Evolutionary conservation across 2,329 filamentous ascomycete genomes (phyloP).

Genomic region (Colletotrichum noveboracense): DNA sequence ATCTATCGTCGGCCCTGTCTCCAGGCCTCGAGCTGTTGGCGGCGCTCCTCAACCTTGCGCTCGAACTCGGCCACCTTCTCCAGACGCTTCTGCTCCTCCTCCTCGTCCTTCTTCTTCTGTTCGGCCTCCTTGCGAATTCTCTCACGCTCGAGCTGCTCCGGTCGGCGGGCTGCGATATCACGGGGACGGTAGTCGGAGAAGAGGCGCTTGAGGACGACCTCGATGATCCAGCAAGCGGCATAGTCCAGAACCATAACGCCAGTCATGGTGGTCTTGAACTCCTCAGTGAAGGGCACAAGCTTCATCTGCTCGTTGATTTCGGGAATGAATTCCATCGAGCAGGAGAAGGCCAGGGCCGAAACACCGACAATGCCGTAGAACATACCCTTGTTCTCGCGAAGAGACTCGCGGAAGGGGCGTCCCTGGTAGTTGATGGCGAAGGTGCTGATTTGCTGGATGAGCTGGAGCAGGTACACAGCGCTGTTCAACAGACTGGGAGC

Average conservation of each 20-base stretch:
- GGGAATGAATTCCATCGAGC: conserved; percentile 92
- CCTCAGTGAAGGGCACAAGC: conserved; percentile 84
- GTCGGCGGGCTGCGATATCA: conserved; percentile 86
- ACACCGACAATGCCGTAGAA: conserved; percentile 95
- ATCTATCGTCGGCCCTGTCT: conserved; percentile 35
- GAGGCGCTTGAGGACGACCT: conserved; percentile 80
- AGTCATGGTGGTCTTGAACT: conserved; percentile 91
- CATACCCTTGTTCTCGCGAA: conserved; percentile 96
- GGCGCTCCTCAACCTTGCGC: conserved; percentile 58
- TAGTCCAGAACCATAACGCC: conserved; percentile 88
- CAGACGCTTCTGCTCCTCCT: conserved; percentile 57
- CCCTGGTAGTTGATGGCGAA: conserved; percentile 99
- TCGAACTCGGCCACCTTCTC: conserved; percentile 66
- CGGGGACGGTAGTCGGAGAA: conserved; percentile 94
- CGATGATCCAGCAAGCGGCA: conserved; percentile 83
- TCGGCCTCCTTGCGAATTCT: conserved; percentile 68
- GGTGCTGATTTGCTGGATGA: conserved; percentile 98
- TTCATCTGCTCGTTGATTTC: conserved; percentile 94
- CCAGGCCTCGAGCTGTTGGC: conserved; percentile 54
- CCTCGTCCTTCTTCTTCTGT: conserved; percentile 50
- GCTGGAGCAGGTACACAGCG: conserved; percentile 93
- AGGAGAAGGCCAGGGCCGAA: conserved; percentile 88
- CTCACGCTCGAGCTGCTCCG: conserved; percentile 86
- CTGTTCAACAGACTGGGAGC: conserved; percentile 92
- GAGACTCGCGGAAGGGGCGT: conserved; percentile 93